phyloP scores from a whole-genome alignment of 345 rosid species.

The Hibiscus trionum region DNA sequence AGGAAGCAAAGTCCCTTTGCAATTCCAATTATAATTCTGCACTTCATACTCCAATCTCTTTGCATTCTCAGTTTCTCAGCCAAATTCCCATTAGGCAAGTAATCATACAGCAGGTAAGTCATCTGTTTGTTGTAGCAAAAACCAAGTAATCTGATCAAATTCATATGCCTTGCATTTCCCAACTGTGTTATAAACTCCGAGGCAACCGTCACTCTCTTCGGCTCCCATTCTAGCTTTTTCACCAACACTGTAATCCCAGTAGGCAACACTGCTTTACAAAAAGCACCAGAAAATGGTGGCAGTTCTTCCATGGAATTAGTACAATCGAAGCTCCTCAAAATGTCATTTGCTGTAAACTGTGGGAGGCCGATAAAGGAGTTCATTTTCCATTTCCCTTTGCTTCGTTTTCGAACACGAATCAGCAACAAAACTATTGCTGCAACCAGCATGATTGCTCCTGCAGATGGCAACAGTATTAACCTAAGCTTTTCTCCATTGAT shows the following conservation, averaged over 20 bases:
- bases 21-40: slow-evolving; percentile 52
- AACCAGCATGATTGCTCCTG: slow-evolving; percentile 29
- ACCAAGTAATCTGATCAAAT: slow-evolving; percentile 71
- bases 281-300: slow-evolving; percentile 32
- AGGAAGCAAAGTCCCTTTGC: slow-evolving; percentile 26
- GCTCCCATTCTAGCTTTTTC: slow-evolving; percentile 49
- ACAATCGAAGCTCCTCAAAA: slow-evolving; percentile 56
- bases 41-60: slow-evolving; percentile 59
- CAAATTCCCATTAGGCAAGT: slow-evolving; percentile 63
- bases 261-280: slow-evolving; percentile 63
- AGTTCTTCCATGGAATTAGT: slow-evolving; percentile 34
- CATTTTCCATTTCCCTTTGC: slow-evolving; percentile 71
- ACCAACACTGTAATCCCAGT: slow-evolving; percentile 81
- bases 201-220: slow-evolving; percentile 29
- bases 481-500: slow-evolving; percentile 34
- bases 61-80: slow-evolving; percentile 48
- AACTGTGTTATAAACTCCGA: slow-evolving; percentile 40
- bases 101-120: slow-evolving; percentile 64
- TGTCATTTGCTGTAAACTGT: slow-evolving; percentile 61
- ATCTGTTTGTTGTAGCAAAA: slow-evolving; percentile 64
- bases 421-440: slow-evolving; percentile 41
- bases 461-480: slow-evolving; percentile 47
- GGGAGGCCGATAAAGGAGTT: slow-evolving; percentile 63
- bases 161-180: slow-evolving; percentile 76
- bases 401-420: slow-evolving; percentile 40